Base-by-base conservation (phyloP, 1,139 yeast genomes). In the Yamadazyma atlantica region DNA sequence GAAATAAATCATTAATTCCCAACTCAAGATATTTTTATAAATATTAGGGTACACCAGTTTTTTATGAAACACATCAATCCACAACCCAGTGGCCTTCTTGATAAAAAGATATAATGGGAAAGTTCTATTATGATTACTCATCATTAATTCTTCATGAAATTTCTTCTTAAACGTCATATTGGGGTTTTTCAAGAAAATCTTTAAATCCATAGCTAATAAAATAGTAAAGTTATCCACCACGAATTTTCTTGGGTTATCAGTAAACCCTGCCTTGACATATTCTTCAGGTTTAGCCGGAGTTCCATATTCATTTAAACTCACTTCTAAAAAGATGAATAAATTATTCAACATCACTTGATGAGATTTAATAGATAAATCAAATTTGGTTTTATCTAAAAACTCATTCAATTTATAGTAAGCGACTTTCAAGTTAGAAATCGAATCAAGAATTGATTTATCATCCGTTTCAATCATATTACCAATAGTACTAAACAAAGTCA, bases 111-210 rank as follows among this genome's bases (percentile, higher is more conserved):
- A 64, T 29, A 71, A 45, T 4, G 77, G 76, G 53, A 71, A 71
- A 2, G 75, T 69, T 47, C 71, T 55, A 38, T 57, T 49, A 43
- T 69, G 73, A 46, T 69, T 69, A 46, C 73, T 67, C 63, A 62
- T 59, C 70, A 80, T 70, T 40, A 77, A 63, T 48, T 79, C 83
- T 53, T 80, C 84, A 44, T 76, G 79, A 53, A 74, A 75, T 33
- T 69, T 60, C 58, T 80, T 80, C 41, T 75, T 77, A 54, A 80
- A 78, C 0, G 80, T 62, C 56, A 75, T 73, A 54, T 78, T 78
- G 10, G 81, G 73, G 49, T 72, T 78, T 44, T 73, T 73, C 33
- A 79, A 60, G 52, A 77, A 76, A 35, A 74, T 66, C 50, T 72
- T 65, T 41, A 78, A 60, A 50, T 77, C 79, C 66, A 77, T 66